These are phyloP conservation scores for Nemania abortiva DNA, from an alignment of 2,329 filamentous ascomycete species.

Conservation along the genomic window DNA sequence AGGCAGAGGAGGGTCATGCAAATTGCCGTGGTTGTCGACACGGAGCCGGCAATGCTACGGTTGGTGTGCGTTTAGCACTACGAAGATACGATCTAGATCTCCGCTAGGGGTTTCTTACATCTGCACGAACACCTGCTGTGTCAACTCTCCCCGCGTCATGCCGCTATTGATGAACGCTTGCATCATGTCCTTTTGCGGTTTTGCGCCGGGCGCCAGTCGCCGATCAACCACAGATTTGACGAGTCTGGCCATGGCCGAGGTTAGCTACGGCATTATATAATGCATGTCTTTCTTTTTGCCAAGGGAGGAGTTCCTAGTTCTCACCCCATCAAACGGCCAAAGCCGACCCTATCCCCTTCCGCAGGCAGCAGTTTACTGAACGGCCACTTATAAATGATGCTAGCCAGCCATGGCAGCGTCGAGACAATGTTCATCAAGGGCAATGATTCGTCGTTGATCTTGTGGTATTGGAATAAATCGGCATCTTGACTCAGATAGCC, in stretches of 20 bases:
- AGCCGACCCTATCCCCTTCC: slow-evolving; percentile 54
- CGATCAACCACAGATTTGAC: slow-evolving; percentile 47
- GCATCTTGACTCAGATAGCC: slow-evolving; percentile 63
- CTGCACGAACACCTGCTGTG: slow-evolving; percentile 56
- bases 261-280: not conserved
- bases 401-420: slow-evolving; percentile 54
- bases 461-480: slow-evolving; percentile 61
- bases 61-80: not conserved
- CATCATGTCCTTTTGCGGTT: slow-evolving; percentile 54
- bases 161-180: slow-evolving; percentile 56
- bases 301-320: slow-evolving; percentile 26
- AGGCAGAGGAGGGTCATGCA: slow-evolving; percentile 47
- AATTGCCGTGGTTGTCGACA: slow-evolving; percentile 45
- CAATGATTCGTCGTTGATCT: slow-evolving; percentile 58
- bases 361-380: slow-evolving; percentile 53
- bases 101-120: slow-evolving; percentile 48
- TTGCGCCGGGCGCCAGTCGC: slow-evolving; percentile 45
- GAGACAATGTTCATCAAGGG: slow-evolving; percentile 55
- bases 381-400: slow-evolving; percentile 54
- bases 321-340: slow-evolving; percentile 56
- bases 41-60: slow-evolving; percentile 43
- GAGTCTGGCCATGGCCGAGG: slow-evolving; percentile 46
- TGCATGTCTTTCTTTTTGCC: not conserved
- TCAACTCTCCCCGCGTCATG: slow-evolving; percentile 53
- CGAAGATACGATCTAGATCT: not conserved